Evolutionary conservation across 305 asterid species (phyloP), one percentile per base, ranked within the genome.

Genomic region (Plantago lanceolata): DNA sequence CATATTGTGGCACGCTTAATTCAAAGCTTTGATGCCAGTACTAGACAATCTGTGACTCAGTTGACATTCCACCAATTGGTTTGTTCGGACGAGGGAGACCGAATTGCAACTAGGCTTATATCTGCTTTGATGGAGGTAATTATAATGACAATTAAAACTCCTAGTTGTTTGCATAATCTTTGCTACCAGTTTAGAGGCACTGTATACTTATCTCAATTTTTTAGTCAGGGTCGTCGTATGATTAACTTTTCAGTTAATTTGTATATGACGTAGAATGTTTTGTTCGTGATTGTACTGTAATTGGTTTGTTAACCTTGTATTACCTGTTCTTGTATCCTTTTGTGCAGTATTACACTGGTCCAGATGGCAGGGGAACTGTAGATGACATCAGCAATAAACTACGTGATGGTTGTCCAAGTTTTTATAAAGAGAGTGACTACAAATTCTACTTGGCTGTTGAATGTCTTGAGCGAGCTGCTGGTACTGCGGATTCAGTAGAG

Each of bases 361-460:
- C 96, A 76, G 96, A 83, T 76, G 97, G 97, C 82, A 84, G 94
- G 89, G 99, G 99, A 72, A 87, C 97, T 48, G 96, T 93, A 54
- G 96, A 89, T 74, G 99, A 93, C 71, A 82, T 93, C 61, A 93
- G 99, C 72, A 85, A 79, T 66, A 84, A 85, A 74, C 73, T 93
- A 61, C 83, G 90, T 37, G 94, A 87, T 75, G 99, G 99, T 74
- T 93, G 97, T 72, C 89, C 99, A 45, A 93, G 99, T 81, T 93
- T 78, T 74, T 93, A 82, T 71, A 84, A 85, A 79, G 96, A 89
- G 80, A 85, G 95, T 51, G 97, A 93, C 78, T 80, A 89, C 83
- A 93, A 89, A 80, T 93, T 93, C 73, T 93, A 84, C 79, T 79
- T 85, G 74, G 96, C 97, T 57, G 96, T 93, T 71, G 99, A 93